Base-by-base conservation (phyloP, 805 yeast species). In the Wickerhamomyces bovis region DNA sequence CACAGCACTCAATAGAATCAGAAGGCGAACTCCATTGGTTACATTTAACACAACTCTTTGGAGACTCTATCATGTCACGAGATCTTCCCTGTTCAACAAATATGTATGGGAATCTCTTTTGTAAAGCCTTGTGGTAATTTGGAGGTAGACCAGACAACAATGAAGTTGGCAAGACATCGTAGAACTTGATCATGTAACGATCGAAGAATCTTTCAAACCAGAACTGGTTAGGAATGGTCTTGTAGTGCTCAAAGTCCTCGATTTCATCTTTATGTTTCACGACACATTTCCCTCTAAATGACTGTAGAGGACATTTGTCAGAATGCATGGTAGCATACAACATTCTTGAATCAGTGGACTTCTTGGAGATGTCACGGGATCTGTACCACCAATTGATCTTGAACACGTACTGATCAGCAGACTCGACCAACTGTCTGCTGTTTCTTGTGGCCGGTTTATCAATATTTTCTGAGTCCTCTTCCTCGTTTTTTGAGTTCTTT, bases 371-470 rank as follows among this genome's bases (percentile, higher is more conserved):
- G 60, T 89, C 97, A 48, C 90, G 68, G 1, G 96, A 92, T 43
- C 99, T 72, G 60, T 89, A 88, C 64, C 83, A 85, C 97, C 97
- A 90, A 65, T 90, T 90, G 53, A 92, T 81, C 50, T 81, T 81
- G 54, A 88, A 78, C 48, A 66, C 61, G 61, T 71, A 84, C 43
- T 73, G 72, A 25, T 72, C 73, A 3, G 85, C 83, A 9, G 73
- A 72, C 46, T 71, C 75, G 35, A 66, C 54, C 3, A 54, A 55
- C 11, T 49, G 50, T 38, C 19, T 49, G 12, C 23, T 19, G 19
- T 36, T 36, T 36, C 39, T 36, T 6, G 23, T 36, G 5, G 39
- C 22, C 3, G 39, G 39, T 36, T 20, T 61, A 59, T 15, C 49
- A 45, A 1, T 38, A 35, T 23, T 52, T 44, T 44, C 45, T 60